A percentile compares a stretch with the other conserved stretches of the same genome.
Evolutionary conservation across 805 yeast species (phyloP).

Genomic region (Saturnispora serradocipensis): DNA sequence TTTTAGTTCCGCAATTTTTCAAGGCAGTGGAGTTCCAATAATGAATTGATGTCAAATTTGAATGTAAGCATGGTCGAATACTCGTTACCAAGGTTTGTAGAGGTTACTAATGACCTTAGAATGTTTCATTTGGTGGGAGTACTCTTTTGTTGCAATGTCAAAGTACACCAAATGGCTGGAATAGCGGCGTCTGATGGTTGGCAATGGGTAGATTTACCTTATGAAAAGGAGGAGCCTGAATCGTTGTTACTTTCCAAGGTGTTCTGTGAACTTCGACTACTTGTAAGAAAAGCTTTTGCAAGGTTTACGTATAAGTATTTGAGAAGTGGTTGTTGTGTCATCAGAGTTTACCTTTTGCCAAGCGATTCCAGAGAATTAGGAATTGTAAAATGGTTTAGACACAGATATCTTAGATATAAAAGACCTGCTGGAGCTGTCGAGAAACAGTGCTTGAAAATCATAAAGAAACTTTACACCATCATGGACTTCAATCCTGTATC

Average conservation of each 20-base stretch:
- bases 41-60: background rate
- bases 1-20: background rate
- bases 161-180: constrained; percentile 32
- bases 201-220: constrained; percentile 49
- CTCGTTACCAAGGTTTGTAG: background rate
- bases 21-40: background rate
- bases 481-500: constrained; percentile 34
- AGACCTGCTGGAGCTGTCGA: constrained; percentile 28
- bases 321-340: constrained; percentile 17
- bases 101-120: constrained; percentile 31
- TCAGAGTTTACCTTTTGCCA: constrained; percentile 43
- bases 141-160: constrained; percentile 35
- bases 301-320: constrained; percentile 36
- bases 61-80: background rate
- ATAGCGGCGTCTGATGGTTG: constrained; percentile 34
- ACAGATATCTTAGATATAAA: constrained; percentile 25
- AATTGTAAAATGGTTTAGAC: constrained; percentile 30
- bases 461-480: constrained; percentile 31
- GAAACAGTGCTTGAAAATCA: constrained; percentile 22
- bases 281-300: constrained; percentile 32
- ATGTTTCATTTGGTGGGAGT: constrained; percentile 41
- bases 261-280: constrained; percentile 33
- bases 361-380: constrained; percentile 32
- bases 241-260: constrained; percentile 13
- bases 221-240: constrained; percentile 10